Evolutionary conservation across 2,329 filamentous ascomycete genomes (phyloP), one percentile per base, ranked within the genome.

Genomic region (Aureobasidium sp.): DNA sequence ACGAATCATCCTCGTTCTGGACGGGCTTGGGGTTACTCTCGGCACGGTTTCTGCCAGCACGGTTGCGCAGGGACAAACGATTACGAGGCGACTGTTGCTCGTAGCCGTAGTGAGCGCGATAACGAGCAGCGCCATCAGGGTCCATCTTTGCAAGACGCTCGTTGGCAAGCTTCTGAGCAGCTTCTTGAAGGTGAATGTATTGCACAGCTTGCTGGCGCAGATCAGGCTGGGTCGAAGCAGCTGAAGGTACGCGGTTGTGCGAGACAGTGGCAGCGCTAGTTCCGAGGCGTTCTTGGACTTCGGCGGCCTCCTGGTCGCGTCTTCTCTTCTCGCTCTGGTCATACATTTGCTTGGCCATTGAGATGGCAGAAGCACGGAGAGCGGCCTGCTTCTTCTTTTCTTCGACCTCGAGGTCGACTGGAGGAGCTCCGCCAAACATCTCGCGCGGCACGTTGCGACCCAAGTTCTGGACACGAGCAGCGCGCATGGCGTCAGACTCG

Each of bases 331-430:
- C 87, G 37, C 84, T 79, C 41, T 41, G 41, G 12, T 79, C 83
- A 71, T 91, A 96, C 86, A 96, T 93, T 67, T 88, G 85, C 74
- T 87, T 89, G 7, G 92, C 91, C 91, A 97, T 96, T 12, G 89
- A 90, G 3, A 96, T 79, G 2, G 92, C 91, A 22, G 91, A 93
- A 34, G 91, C 90, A 65, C 87, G 88, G 2, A 96, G 78, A 5
- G 86, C 85, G 67, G 91, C 88, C 48, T 87, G 83, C 63, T 83
- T 84, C 64, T 83, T 86, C 72, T 86, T 83, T 69, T 96, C 91
- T 44, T 94, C 87, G 0, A 85, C 76, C 69, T 95, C 90, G 1
- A 83, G 77, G 29, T 84, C 80, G 3, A 95, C 84, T 0, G 87
- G 87, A 4, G 91, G 91, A 37, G 84, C 78, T 1, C 89, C 87